phyloP scores from a whole-genome alignment of 352 stramenopile genomes.

The Phytopythium ostracodes region DNA sequence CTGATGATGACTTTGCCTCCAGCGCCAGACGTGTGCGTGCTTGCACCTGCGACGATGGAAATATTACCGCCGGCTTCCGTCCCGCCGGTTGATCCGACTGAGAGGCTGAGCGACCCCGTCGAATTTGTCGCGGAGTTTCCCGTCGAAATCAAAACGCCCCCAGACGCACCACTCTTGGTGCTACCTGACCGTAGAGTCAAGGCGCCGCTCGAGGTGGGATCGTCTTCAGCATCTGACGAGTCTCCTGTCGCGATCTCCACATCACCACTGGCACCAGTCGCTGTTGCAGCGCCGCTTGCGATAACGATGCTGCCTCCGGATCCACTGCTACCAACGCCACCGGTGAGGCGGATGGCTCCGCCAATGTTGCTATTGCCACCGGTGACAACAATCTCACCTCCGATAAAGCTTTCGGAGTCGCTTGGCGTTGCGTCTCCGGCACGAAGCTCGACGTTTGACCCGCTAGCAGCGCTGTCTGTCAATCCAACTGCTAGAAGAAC shows the following conservation, averaged over 20 bases:
- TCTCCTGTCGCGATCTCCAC: neutral
- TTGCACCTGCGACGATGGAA: neutral
- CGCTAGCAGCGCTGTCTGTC: neutral
- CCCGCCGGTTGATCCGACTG: neutral
- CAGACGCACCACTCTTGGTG: neutral
- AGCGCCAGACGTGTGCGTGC: neutral
- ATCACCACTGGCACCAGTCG: neutral
- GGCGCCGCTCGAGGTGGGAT: neutral
- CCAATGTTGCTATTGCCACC: conserved; percentile 1
- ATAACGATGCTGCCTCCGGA: conserved; percentile 1
- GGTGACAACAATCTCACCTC: neutral
- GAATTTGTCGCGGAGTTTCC: neutral
- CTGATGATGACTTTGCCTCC: neutral
- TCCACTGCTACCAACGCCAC: neutral
- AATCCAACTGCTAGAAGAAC: neutral
- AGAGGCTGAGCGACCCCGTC: neutral
- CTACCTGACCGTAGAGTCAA: neutral
- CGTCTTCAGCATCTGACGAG: conserved; percentile 2
- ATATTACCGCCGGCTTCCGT: neutral
- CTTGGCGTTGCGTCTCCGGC: neutral
- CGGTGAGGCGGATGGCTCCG: conserved; percentile 1
- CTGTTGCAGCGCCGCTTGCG: neutral
- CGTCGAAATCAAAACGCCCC: neutral
- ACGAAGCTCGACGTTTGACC: neutral
- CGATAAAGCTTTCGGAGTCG: neutral